These are phyloP conservation scores for Ophiostoma piceae DNA, from an alignment of 2,329 filamentous ascomycete genomes.

Conservation along the genomic window DNA sequence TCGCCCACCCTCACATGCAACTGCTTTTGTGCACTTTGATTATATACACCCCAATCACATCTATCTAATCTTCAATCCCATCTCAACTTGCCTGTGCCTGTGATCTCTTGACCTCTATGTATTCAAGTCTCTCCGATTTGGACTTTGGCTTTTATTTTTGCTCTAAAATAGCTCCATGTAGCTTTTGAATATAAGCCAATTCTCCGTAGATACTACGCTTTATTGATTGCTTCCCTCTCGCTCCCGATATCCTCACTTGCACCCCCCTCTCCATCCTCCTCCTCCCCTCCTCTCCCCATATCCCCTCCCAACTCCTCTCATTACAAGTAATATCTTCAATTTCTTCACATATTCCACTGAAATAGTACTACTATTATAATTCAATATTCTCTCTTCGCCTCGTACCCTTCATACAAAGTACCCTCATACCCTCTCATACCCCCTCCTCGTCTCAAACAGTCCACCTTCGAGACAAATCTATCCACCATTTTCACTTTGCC, in stretches of 20 bases:
- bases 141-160: not conserved
- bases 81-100: not conserved
- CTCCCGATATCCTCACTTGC: not conserved
- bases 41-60: not conserved
- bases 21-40: not conserved
- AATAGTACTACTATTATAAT: not conserved
- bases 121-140: not conserved
- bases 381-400: not conserved
- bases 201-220: not conserved
- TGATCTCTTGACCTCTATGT: not conserved
- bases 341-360: not conserved
- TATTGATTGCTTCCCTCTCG: not conserved
- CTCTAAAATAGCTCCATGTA: not conserved
- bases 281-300: not conserved
- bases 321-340: not conserved
- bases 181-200: not conserved
- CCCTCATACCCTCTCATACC: not conserved
- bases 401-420: not conserved
- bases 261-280: not conserved
- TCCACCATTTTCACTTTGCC: constrained; percentile 11
- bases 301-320: not conserved
- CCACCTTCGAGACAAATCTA: constrained; percentile 17
- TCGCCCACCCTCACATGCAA: not conserved
- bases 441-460: constrained; percentile 22
- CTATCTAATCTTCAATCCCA: not conserved